phyloP scores from a whole-genome alignment of 2,329 filamentous ascomycete species.

The Aspergillus nomiae region DNA sequence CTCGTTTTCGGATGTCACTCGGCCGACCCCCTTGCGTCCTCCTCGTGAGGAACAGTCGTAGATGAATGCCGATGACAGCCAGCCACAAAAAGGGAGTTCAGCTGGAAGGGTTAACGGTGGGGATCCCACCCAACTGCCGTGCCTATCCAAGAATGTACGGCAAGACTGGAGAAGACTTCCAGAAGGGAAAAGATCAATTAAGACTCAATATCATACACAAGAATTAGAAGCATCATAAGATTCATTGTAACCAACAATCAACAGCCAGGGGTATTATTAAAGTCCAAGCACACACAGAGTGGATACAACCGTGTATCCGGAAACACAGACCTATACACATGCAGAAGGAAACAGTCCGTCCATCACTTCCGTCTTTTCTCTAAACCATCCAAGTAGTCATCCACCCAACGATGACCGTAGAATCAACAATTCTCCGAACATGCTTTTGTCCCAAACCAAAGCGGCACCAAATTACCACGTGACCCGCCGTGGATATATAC shows the following conservation, averaged over 20 bases:
- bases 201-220: background rate
- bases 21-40: constrained; percentile 11
- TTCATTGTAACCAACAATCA: constrained; percentile 7
- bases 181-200: background rate
- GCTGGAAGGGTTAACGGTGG: constrained; percentile 8
- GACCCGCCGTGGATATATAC: constrained; percentile 19
- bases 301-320: background rate
- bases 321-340: constrained; percentile 16
- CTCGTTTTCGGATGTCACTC: background rate
- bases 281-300: constrained; percentile 17
- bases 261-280: constrained; percentile 27
- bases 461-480: constrained; percentile 13
- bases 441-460: constrained; percentile 10
- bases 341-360: constrained; percentile 5
- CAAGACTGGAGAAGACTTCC: background rate
- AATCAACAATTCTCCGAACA: constrained; percentile 4
- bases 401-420: background rate
- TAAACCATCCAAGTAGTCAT: constrained; percentile 15
- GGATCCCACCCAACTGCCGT: background rate
- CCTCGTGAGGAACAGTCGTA: constrained; percentile 14
- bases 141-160: background rate
- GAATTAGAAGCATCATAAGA: background rate
- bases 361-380: constrained; percentile 15
- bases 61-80: constrained; percentile 16
- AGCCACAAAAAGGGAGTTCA: constrained; percentile 17